Base-by-base conservation (phyloP, 2,329 filamentous ascomycete genomes). In the Fusarium sp. region DNA sequence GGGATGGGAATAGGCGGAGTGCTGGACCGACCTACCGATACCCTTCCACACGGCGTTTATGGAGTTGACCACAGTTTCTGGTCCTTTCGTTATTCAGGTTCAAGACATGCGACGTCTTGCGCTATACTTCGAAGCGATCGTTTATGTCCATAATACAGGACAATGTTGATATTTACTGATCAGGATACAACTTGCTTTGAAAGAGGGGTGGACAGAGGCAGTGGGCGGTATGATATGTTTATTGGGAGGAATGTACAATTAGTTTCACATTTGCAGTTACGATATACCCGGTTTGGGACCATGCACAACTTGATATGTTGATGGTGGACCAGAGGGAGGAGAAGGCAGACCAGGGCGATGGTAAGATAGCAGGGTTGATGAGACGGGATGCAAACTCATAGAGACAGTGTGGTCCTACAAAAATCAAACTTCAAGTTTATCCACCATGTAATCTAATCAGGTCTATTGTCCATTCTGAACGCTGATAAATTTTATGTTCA, bases 1-100 rank as follows among this genome's bases (percentile, higher is more conserved):
- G 71, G 51, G 56, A 65, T 62, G 66, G 69, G 59, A 48, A 51
- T 65, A 53, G 67, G 58, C 54, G 71, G 67, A 66, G 58, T 52
- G 56, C 52, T 56, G 63, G 71, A 64, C 65, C 66, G 62, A 75
- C 73, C 68, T 68, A 73, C 39, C 57, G 72, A 74, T 74, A 75
- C 71, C 73, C 73, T 72, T 70, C 66, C 62, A 68, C 56, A 58
- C 56, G 71, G 71, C 59, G 70, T 75, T 73, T 59, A 62, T 55
- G 71, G 67, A 68, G 67, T 71, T 56, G 62, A 61, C 44, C 62
- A 56, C 22, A 25, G 20, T 33, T 45, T 65, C 25, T 55, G 65
- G 66, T 59, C 56, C 39, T 41, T 20, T 30, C 54, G 66, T 66
- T 67, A 52, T 56, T 51, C 51, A 48, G 60, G 35, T 57, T 44